These are phyloP conservation scores for Senna tora DNA, from an alignment of 306 rosid species.

Conservation along the genomic window DNA sequence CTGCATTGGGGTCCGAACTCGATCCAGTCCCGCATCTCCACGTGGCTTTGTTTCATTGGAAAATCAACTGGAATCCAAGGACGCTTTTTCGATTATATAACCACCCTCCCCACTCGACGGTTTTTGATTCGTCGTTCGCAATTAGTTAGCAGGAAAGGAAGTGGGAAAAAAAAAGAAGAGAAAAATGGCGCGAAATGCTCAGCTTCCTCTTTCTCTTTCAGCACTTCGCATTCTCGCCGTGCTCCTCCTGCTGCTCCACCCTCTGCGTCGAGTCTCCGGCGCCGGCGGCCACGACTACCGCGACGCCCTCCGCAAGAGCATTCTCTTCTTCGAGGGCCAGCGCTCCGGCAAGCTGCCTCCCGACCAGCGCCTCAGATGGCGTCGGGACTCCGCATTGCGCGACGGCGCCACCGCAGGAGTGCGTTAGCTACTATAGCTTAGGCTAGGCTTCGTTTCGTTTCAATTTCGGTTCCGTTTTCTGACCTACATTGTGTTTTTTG, in stretches of 20 bases:
- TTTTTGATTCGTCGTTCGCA: slow-evolving; percentile 32
- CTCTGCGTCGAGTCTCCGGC: slow-evolving; percentile 11
- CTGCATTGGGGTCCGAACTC: slow-evolving; percentile 59
- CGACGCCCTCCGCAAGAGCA: slow-evolving; percentile 85
- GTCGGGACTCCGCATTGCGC: slow-evolving; percentile 81
- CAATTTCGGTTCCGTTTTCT: neutral
- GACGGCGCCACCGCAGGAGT: slow-evolving; percentile 87
- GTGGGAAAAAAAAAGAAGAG: neutral
- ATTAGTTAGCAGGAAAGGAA: neutral
- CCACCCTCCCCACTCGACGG: slow-evolving; percentile 49
- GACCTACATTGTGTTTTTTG: slow-evolving; percentile 36
- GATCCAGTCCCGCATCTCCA: slow-evolving; percentile 44
- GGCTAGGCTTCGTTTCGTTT: neutral
- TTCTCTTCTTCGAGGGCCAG: slow-evolving; percentile 99
- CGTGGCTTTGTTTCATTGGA: slow-evolving; percentile 44
- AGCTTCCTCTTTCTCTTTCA: slow-evolving; percentile 35
- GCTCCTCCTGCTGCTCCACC: slow-evolving; percentile 48
- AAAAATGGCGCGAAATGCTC: slow-evolving; percentile 49
- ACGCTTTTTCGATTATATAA: slow-evolving; percentile 64
- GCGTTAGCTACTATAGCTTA: too few relatives aligned
- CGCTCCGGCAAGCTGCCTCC: slow-evolving; percentile 87
- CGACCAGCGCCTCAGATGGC: slow-evolving; percentile 92
- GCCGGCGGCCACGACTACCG: slow-evolving; percentile 65
- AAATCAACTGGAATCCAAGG: slow-evolving; percentile 75
- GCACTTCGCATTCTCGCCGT: slow-evolving; percentile 43